Evolutionary conservation across 306 rosid species (phyloP).

Genomic region (Fragaria iinumae): DNA sequence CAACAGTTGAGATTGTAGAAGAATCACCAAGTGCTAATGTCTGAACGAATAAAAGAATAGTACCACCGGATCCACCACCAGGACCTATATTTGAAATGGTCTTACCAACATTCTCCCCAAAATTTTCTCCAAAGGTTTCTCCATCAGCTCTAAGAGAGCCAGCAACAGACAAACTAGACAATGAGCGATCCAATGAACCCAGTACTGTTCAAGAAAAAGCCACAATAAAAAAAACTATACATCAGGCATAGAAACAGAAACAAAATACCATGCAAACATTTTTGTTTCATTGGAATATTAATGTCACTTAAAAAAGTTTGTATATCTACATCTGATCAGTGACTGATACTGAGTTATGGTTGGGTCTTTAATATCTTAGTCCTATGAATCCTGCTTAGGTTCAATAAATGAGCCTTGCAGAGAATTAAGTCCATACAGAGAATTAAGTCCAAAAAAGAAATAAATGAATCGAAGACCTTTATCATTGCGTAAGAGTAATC

Average conservation of each 20-base stretch:
- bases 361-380: background rate
- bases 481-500: background rate
- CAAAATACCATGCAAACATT: background rate
- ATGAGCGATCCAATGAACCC: slow-evolving; percentile 89
- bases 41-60: slow-evolving; percentile 76
- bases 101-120: slow-evolving; percentile 37
- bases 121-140: slow-evolving; percentile 70
- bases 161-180: slow-evolving; percentile 61
- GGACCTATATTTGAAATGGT: slow-evolving; percentile 63
- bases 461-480: background rate
- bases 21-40: slow-evolving; percentile 55
- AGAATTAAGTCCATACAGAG: background rate
- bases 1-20: slow-evolving; percentile 71
- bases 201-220: slow-evolving; percentile 50
- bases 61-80: slow-evolving; percentile 99
- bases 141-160: slow-evolving; percentile 90
- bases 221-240: background rate
- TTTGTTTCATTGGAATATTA: background rate
- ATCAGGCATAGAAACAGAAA: slow-evolving; percentile 1
- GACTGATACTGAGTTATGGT: background rate
- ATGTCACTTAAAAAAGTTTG: background rate
- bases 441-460: background rate
- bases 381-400: background rate
- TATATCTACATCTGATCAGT: background rate
- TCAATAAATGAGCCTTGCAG: background rate